Base-by-base conservation (phyloP, 208 protist species). In the Trypanosoma vivax region DNA sequence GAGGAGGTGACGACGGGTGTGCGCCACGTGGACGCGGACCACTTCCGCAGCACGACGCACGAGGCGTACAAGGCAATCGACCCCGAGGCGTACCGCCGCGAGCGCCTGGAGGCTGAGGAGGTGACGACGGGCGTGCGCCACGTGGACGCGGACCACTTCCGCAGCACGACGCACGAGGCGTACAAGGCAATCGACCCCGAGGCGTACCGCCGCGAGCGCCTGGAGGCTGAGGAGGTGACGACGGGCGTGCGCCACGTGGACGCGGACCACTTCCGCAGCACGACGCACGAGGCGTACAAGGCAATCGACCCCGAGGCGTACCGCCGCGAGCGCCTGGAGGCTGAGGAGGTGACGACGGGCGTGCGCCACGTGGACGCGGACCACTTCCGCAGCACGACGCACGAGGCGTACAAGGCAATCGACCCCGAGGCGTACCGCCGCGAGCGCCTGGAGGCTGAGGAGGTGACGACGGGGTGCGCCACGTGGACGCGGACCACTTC, bases 201-300 rank as follows among this genome's bases (percentile, higher is more conserved):
- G 5, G 38, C 5, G 23, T 43, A 43, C n/a, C 38, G 38, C 23
- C 38, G n/a, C 5, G 2, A 31, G 47, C 42, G 18, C 24, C 2
- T 16, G 21, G 46, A 60, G 11, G 58, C 42, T 2, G 28, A 60
- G 13, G 34, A 60, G 21, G 27, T 33, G 10, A 29, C 33, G 3
- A 18, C 38, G 11, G 45, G 34, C 23, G 34, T 28, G 3, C 38
- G 47, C 10, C 56, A 62, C 39, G 67, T 76, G 0, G 74, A 86
- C 46, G 66, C 65, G 1, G 59, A 79, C 55, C 76, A 79, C 68
- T 89, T 79, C 77, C 78, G 66, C 31, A 83, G 70, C 2, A 80
- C 75, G 10, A 60, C 60, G 47, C 49, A 65, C 16, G 63, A 82
- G 11, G 54, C 34, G n/a, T 83, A 76, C 52, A 73, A 63, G 53